Percentiles rank a stretch among this genome's conserved stretches.
These are phyloP conservation scores for Fusarium continuum DNA, from an alignment of 2,329 filamentous ascomycete species.

Conservation along the genomic window DNA sequence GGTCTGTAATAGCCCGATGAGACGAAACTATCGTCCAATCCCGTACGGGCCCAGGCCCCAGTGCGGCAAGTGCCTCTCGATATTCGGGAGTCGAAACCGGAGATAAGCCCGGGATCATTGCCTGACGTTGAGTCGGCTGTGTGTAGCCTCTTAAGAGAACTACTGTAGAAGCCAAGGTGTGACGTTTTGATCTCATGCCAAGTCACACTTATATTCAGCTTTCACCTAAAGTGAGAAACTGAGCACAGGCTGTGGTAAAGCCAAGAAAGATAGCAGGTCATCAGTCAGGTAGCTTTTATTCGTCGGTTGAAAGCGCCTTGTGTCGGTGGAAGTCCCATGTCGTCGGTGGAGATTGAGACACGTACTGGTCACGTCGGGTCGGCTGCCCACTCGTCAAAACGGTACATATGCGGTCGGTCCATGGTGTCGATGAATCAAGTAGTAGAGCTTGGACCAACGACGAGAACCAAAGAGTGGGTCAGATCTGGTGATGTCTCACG, in stretches of 20 bases:
- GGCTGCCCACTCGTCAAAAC: slow-evolving; percentile 12
- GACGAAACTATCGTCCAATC: neutral
- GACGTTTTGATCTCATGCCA: neutral
- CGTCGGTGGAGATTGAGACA: slow-evolving; percentile 2
- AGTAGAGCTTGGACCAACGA: slow-evolving; percentile 18
- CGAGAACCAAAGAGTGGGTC: slow-evolving; percentile 14
- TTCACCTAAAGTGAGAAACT: neutral
- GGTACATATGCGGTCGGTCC: neutral
- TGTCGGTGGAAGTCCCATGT: slow-evolving; percentile 27
- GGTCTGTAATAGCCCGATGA: slow-evolving; percentile 27
- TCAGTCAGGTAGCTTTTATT: neutral
- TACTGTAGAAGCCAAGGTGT: neutral
- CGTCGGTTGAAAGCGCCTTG: slow-evolving; percentile 31
- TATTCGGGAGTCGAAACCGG: slow-evolving; percentile 16
- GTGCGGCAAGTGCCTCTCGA: slow-evolving; percentile 2
- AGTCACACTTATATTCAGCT: neutral
- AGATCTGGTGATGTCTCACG: slow-evolving; percentile 37
- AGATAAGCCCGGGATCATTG: slow-evolving; percentile 14
- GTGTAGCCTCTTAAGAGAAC: neutral
- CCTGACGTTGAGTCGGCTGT: neutral
- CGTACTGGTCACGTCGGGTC: slow-evolving; percentile 17
- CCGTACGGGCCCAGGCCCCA: neutral
- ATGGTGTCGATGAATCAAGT: slow-evolving; percentile 14
- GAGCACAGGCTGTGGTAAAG: neutral
- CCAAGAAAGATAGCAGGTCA: neutral